These are phyloP conservation scores for Pisolithus sp. DNA, from an alignment of 768 basidiomycete genomes.

Conservation along the genomic window DNA sequence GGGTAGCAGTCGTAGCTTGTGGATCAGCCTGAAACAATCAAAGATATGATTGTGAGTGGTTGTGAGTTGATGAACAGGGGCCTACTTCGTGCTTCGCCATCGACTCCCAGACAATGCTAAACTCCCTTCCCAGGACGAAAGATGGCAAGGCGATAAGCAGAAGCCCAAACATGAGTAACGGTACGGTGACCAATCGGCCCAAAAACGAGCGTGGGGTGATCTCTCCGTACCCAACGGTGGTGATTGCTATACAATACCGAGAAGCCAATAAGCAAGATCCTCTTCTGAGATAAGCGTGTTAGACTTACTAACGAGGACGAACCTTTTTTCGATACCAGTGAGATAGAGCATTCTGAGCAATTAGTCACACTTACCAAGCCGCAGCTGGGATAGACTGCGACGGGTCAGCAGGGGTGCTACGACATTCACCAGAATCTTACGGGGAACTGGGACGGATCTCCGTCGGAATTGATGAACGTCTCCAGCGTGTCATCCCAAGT, in stretches of 20 bases:
- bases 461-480: conserved; percentile 79
- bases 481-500: conserved; percentile 80
- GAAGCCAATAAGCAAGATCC: neutral
- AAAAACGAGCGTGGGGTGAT: conserved; percentile 83
- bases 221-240: conserved; percentile 89
- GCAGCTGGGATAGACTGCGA: conserved; percentile 63
- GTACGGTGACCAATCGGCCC: conserved; percentile 81
- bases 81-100: conserved; percentile 54
- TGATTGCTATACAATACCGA: conserved; percentile 51
- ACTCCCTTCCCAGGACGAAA: conserved; percentile 89
- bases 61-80: neutral
- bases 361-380: conserved; percentile 56
- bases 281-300: neutral
- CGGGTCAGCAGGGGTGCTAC: neutral
- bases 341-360: neutral
- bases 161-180: conserved; percentile 81
- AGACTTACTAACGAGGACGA: conserved; percentile 71
- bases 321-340: conserved; percentile 31
- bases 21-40: neutral
- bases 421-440: conserved; percentile 31
- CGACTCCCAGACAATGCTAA: conserved; percentile 83
- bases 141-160: conserved; percentile 85
- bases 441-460: conserved; percentile 74
- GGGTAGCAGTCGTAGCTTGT: conserved; percentile 14
- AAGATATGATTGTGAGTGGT: neutral